Base-by-base conservation (phyloP, 2,329 filamentous ascomycete species). In the Arthrobotrys entomopaga region DNA sequence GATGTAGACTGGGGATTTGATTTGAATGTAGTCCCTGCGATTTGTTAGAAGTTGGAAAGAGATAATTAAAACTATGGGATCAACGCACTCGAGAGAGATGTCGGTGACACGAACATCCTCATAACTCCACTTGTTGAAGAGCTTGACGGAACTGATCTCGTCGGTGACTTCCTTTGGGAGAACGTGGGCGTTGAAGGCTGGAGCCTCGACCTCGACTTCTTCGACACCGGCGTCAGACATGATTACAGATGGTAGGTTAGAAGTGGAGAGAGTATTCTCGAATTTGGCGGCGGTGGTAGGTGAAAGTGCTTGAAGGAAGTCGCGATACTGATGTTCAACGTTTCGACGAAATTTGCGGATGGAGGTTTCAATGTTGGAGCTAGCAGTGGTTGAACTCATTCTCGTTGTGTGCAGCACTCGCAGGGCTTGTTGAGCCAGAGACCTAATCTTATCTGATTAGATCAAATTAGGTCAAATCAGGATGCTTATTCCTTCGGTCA, bases 81-180 rank as follows among this genome's bases (percentile, higher is more conserved):
- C n/a, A 71, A 84, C 92, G 87, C 96, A 99, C 95, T 94, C 98
- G 87, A 99, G 88, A 82, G 95, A 99, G 87, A 99, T 98, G 84
- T 99, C 95, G 85, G 94, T 90, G 86, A 99, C 95, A 89, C 99
- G 95, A 83, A 99, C 94, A 90, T 98, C 92, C 84, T 95, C 95
- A 86, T 98, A 99, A 86, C 86, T 90, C 89, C 93, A 97, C 86
- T 96, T 96, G 90, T 95, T 96, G 89, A 97, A 96, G 81, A 97
- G 89, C 90, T 96, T 96, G 84, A 95, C 88, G 86, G 87, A 90
- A 85, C 93, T 93, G 85, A 95, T 89, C 86, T 96, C 92, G 81
- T 89, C 87, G 82, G 89, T 87, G 83, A 96, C 90, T 80, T 97
- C 93, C 90, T 96, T 97, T 85, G 94, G 93, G 80, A 97, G 91